Evolutionary conservation across 2,329 filamentous ascomycete genomes (phyloP).

Genomic region (Beauveria rudraprayagi): DNA sequence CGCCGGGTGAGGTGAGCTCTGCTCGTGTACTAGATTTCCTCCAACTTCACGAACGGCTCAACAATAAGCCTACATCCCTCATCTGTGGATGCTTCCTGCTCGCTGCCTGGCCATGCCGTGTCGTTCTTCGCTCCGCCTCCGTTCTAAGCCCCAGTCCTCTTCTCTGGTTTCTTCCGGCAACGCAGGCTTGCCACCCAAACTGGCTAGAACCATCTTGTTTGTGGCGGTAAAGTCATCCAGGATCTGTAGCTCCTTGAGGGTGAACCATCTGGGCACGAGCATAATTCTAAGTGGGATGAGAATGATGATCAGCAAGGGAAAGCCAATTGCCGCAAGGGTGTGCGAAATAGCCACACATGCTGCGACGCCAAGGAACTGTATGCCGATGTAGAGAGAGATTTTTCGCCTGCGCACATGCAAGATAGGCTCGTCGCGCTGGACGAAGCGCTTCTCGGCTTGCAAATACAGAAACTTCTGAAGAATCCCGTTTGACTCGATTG

Average conservation of each 20-base stretch:
- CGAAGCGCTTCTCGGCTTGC: not conserved
- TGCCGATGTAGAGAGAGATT: not conserved
- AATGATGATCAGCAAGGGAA: not conserved
- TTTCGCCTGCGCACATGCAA: not conserved
- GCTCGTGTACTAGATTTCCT: too few relatives aligned
- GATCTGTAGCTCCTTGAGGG: not conserved
- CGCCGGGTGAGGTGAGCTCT: too few relatives aligned
- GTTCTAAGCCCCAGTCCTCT: not conserved
- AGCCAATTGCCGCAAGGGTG: not conserved
- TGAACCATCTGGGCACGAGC: not conserved
- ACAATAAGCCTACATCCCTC: too few relatives aligned
- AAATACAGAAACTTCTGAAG: not conserved
- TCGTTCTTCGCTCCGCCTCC: not conserved
- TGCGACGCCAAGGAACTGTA: not conserved
- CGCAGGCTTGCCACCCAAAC: not conserved
- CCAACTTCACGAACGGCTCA: too few relatives aligned
- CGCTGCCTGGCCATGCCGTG: not conserved
- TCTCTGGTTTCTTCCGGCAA: not conserved
- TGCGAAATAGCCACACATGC: not conserved
- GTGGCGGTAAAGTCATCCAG: not conserved
- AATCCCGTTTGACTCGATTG: not conserved
- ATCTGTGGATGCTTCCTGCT: not conserved
- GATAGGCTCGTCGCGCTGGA: not conserved
- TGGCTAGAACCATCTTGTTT: not conserved
- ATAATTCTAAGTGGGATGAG: not conserved